Evolutionary conservation across 106 monocot genomes (phyloP), one percentile per base, ranked within the genome.

Genomic region (Agapanthus africanus): DNA sequence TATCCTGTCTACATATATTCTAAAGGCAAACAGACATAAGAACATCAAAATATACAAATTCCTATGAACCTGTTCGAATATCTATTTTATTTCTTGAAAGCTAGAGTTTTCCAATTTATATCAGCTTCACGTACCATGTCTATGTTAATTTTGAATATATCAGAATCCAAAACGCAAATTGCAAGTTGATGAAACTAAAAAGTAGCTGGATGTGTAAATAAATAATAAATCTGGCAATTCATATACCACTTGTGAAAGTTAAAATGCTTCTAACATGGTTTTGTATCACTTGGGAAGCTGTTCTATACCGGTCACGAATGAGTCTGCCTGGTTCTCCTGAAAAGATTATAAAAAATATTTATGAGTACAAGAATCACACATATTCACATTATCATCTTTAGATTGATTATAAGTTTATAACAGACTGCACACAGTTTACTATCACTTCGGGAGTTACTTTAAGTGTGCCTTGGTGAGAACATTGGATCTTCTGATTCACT

Each of bases 211-310:
- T 35, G 37, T 63, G 37, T 16, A 63, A 1, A 63, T 37, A 8
- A 63, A 63, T n/a, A n/a, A n/a, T 28, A 63, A 35, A 19, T 63
- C 35, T 35, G 62, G 52, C n/a, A n/a, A 63, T 38, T 11, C 27
- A 65, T 65, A 40, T 40, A 65, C 65, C 65, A 65, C 40, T 40
- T 38, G 19, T 47, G 30, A 15, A 71, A 63, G 65, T 71, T 30
- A 70, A 38, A 82, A 75, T 37, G 68, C 42, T 66, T 77, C 81
- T 93, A 66, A 93, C 93, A 77, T 90, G 84, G 79, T 90, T 94
- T 79, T 90, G 94, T 54, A 94, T 79, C 57, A 94, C 94, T 90
- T 90, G 94, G 36, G 94, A 94, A 63, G 94, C 85, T 73, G 94
- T 90, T 84, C 90, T 87, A 78, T 94, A 94, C 40, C 94, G 79